Evolutionary conservation across 257 asterid species (phyloP).

Genomic region (Schizonepeta tenuifolia): DNA sequence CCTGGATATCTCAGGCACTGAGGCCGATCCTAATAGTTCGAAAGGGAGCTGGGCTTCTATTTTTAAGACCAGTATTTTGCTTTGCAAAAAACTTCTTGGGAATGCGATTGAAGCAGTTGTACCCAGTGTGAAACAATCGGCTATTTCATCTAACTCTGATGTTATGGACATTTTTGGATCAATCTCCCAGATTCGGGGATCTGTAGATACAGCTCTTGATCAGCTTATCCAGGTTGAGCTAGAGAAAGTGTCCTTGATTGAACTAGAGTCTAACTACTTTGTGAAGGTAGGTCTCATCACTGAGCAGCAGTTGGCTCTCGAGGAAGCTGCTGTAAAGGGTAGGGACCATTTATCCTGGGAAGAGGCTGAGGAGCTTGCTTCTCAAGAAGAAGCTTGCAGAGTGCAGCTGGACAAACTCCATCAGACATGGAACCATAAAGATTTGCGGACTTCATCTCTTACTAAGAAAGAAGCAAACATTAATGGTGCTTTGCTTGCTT

Average conservation of each 20-base stretch:
- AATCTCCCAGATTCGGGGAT: conserved; percentile 81
- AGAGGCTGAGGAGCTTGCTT: conserved; percentile 98
- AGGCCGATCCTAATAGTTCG: conserved; percentile 44
- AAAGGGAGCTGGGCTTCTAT: conserved; percentile 67
- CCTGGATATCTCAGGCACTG: conserved; percentile 42
- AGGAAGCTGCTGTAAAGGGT: conserved; percentile 91
- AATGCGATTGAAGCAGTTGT: conserved; percentile 70
- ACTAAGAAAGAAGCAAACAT: conserved; percentile 68
- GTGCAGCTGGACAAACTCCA: conserved; percentile 90
- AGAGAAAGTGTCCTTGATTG: conserved; percentile 78
- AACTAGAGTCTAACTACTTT: conserved; percentile 91
- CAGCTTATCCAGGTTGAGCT: conserved; percentile 89
- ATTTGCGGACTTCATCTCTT: conserved; percentile 69
- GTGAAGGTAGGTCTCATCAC: conserved; percentile 88
- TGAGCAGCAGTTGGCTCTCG: conserved; percentile 92
- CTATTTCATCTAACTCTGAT: conserved; percentile 68
- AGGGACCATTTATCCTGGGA: conserved; percentile 98
- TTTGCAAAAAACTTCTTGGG: conserved; percentile 61
- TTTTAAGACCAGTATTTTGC: conserved; percentile 61
- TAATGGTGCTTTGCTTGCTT: conserved; percentile 58
- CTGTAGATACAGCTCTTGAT: conserved; percentile 83
- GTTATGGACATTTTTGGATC: conserved; percentile 89
- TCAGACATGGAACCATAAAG: conserved; percentile 92
- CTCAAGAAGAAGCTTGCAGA: conserved; percentile 98
- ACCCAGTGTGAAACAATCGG: conserved; percentile 73